Evolutionary conservation across 78 protist species (phyloP).

Genomic region (Dictyostelium capitatum): DNA sequence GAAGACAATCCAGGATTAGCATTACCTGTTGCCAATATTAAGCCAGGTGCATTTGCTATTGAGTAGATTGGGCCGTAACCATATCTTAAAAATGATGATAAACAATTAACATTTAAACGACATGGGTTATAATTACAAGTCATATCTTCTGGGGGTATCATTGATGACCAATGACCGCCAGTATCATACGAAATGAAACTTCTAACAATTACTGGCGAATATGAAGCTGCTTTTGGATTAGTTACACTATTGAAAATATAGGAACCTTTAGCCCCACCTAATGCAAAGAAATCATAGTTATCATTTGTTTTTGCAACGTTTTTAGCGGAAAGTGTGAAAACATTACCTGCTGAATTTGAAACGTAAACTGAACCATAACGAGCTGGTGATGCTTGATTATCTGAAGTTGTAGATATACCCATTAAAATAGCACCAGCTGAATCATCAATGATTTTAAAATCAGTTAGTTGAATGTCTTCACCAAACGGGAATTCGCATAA

Average conservation of each 20-base stretch:
- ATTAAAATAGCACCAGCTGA: slow-evolving; percentile 21
- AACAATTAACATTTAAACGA: slow-evolving; percentile 33
- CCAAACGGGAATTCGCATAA: slow-evolving; percentile 56
- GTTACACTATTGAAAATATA: slow-evolving; percentile 31
- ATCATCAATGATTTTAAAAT: slow-evolving; percentile 48
- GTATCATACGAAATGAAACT: slow-evolving; percentile 39
- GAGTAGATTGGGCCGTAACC: slow-evolving; percentile 76
- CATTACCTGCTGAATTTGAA: slow-evolving; percentile 27
- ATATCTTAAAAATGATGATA: too few relatives aligned
- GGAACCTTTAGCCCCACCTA: slow-evolving; percentile 31
- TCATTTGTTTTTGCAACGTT: neutral
- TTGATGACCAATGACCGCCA: slow-evolving; percentile 45
- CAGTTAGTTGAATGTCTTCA: slow-evolving; percentile 41
- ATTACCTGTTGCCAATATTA: slow-evolving; percentile 38
- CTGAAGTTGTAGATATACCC: slow-evolving; percentile 5
- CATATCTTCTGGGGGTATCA: neutral
- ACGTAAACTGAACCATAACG: neutral
- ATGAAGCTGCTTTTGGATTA: neutral
- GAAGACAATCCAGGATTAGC: slow-evolving; percentile 18
- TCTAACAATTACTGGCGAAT: neutral
- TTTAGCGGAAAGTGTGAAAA: neutral
- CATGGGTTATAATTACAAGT: neutral
- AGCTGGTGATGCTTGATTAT: neutral
- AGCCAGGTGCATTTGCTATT: slow-evolving; percentile 8
- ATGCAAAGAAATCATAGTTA: slow-evolving; percentile 14